Base-by-base conservation (phyloP, 352 stramenopile species). In the Globisporangium irregulare region DNA sequence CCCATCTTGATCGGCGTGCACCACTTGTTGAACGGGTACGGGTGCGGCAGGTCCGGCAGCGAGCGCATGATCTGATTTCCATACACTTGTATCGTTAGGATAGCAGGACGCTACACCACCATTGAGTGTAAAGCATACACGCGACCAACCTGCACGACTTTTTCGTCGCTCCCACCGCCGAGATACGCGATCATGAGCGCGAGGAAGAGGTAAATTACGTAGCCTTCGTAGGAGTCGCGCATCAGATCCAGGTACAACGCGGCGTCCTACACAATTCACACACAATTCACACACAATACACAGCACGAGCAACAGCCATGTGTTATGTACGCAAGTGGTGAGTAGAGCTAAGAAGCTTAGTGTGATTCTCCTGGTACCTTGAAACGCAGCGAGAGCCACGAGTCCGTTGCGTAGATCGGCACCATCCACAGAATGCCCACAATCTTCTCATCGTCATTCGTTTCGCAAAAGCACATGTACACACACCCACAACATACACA, bases 401-500 rank as follows among this genome's bases (percentile, higher is more conserved):
- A 98, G 74, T 98, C 95, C 18, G 98, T 97, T 1, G 91, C 86
- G 82, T 99, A 99, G 69, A 99, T 98, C 1, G 97, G 97, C 18
- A 99, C 96, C 95, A 99, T 99, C 95, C 95, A 99, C 24, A 99
- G 71, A 69, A 99, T 99, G 0, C 97, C 88, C 3, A 99, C 92
- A 70, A 99, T 96, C 82, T 99, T 92, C 18, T 68, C 51, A 25
- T 64, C 51, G 34, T 59, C n/a, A 50, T 46, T 15, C 14, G 20
- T 15, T 50, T 15, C 24, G 46, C 3, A 72, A 51, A 70, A 87
- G 5, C 22, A n/a, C 18, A 43, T 3, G 5, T 12, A n/a, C 27
- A 43, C 3, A 76, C 20, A 91, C 51, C 20, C 54, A 29, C 4
- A 46, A 32, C 10, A 22, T 25, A 51, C 9, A 36, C 6, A 51